Evolutionary conservation across 495 filamentous ascomycete species (phyloP), one percentile per base, ranked within the genome.

Genomic region (Arthonia radiata): DNA sequence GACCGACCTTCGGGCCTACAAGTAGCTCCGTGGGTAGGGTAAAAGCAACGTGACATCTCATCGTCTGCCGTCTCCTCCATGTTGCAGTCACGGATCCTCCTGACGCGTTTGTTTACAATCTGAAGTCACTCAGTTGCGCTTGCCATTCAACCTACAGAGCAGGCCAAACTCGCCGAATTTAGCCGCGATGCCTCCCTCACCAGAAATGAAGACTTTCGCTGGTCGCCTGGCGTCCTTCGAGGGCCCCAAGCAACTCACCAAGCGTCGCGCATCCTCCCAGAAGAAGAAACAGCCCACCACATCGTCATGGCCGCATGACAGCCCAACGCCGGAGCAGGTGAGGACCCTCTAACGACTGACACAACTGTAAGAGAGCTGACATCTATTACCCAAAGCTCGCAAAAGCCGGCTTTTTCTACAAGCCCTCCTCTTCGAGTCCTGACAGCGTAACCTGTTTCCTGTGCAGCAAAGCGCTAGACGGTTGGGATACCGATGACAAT

Each of bases 381-480:
- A 26, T 28, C 19, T 14, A 27, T 4, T 26, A 23, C 9, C 13
- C 24, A 15, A 38, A 89, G 75, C 67, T 94, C 39, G 86, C 83
- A 5, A 61, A 64, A 37, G 86, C 83, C 31, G 86, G 86, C 5
- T 89, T 97, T 49, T 80, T 65, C 53, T 97, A 74, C 48, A 61
- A 71, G 26, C 86, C 83, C 4, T 60, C 62, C 16, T 55, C 64
- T 15, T 55, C 57, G 10, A 71, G 61, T 35, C 70, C 70, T 5
- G 86, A 97, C 44, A 97, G 91, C 50, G 78, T 76, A 25, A 65
- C 61, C 33, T 97, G 86, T 42, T 91, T 86, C 50, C 52, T 76
- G 11, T 97, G 86, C 53, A 41, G 63, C 15, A 66, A 71, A 43
- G 57, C 64, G 27, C 53, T 94, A 13, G 77, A 78, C 42, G 81